Evolutionary conservation across 345 rosid genomes (phyloP).

Genomic region (Hypericum androsaemum): DNA sequence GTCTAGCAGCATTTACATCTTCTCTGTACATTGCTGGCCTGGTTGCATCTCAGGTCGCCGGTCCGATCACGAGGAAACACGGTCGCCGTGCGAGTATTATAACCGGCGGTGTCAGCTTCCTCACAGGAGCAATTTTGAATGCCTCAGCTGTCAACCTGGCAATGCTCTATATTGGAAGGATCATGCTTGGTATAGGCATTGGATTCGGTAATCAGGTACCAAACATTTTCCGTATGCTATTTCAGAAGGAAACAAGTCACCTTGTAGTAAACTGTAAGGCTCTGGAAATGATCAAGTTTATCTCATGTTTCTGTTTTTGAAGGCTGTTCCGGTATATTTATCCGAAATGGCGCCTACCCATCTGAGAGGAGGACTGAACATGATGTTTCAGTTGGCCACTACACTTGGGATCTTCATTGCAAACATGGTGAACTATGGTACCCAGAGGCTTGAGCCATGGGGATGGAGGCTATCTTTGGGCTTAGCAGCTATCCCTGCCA

Average conservation of each 20-base stretch:
- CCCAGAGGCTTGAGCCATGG: slow-evolving; percentile 68
- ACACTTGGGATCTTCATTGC: slow-evolving; percentile 81
- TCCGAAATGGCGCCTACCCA: slow-evolving; percentile 95
- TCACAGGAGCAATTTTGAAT: slow-evolving; percentile 7
- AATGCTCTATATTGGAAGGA: slow-evolving; percentile 7
- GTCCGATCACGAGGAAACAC: slow-evolving; percentile 25
- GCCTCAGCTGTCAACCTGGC: slow-evolving; percentile 4
- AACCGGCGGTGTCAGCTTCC: slow-evolving; percentile 8
- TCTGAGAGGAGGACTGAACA: slow-evolving; percentile 83
- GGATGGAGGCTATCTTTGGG: slow-evolving; percentile 99
- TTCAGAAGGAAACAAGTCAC: too few species aligned
- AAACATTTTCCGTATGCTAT: too few species aligned
- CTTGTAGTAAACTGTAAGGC: not conserved
- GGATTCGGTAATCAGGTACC: slow-evolving; percentile 9
- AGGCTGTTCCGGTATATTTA: slow-evolving; percentile 82
- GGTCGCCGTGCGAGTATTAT: slow-evolving; percentile 9
- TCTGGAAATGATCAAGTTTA: not conserved
- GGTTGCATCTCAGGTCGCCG: slow-evolving; percentile 67
- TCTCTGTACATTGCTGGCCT: slow-evolving; percentile 86
- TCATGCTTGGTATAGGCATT: slow-evolving; percentile 9
- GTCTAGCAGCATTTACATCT: slow-evolving; percentile 79
- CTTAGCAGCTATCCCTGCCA: slow-evolving; percentile 75
- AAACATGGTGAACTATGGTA: slow-evolving; percentile 84
- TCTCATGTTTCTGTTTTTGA: not conserved
- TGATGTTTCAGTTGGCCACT: slow-evolving; percentile 94